These are phyloP conservation scores for Carex pumila DNA, from an alignment of 176 grass and related monocot genomes.

Conservation along the genomic window DNA sequence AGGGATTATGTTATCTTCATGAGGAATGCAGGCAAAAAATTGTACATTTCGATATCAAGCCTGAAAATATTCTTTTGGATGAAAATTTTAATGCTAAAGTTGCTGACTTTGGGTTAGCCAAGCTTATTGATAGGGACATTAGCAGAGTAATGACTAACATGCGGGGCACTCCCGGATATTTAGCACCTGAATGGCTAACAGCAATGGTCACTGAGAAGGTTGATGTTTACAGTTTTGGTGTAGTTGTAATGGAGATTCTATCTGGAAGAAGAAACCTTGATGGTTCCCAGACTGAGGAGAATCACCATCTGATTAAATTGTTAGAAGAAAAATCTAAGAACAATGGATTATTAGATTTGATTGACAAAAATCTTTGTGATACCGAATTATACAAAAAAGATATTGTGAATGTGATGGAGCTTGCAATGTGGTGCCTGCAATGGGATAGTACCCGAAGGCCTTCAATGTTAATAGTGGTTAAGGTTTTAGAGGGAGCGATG, in stretches of 20 bases:
- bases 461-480: slow-evolving; percentile 49
- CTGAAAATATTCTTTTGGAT: slow-evolving; percentile 60
- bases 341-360: slow-evolving; percentile 24
- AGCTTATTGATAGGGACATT: no score
- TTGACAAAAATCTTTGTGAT: not conserved
- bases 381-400: slow-evolving; percentile 21
- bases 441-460: slow-evolving; percentile 34
- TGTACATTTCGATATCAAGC: slow-evolving; percentile 63
- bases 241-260: no score
- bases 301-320: no score
- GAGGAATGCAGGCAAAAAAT: slow-evolving; percentile 47
- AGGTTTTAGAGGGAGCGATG: slow-evolving; percentile 40
- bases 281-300: no score
- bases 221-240: no score
- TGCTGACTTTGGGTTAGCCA: not conserved
- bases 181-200: no score
- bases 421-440: slow-evolving; percentile 66
- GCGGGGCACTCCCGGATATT: no score
- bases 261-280: no score
- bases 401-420: slow-evolving; percentile 33
- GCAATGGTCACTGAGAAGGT: no score
- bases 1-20: slow-evolving; percentile 60
- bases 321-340: not conserved
- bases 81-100: slow-evolving; percentile 45
- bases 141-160: no score